Base-by-base conservation (phyloP, 495 filamentous ascomycete genomes). In the Penicillium crystallinum region DNA sequence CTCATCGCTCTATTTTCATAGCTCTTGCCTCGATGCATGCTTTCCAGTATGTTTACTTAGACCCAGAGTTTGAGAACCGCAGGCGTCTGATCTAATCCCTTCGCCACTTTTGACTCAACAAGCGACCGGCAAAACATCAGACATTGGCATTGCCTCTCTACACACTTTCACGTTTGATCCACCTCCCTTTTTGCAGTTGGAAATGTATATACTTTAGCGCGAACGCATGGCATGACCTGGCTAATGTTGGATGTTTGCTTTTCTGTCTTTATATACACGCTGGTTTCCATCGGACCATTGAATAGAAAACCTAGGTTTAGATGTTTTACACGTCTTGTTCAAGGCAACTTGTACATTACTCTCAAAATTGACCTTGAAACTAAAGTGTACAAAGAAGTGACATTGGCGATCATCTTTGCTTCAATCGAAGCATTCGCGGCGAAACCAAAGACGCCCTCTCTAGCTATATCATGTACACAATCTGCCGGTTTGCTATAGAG, bases 161-260 rank as follows among this genome's bases (percentile, higher is more conserved):
- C 30, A 14, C 18, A 10, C 11, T 19, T 56, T 36, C 12, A 18
- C 15, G 39, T 17, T 37, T 46, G 43, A 31, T 35, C 9, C 39
- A 45, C 39, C 27, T 27, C 21, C 42, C 21, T 11, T 14, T 39
- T 23, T 43, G 29, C 31, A 38, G 14, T 38, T 44, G 11, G 17
- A 43, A 48, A 49, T 57, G 55, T 64, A 64, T 55, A 62, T 64
- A 64, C 46, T 21, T 54, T 55, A 57, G 43, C 50, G 49, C 39
- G 39, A 62, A 59, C 51, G 56, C 50, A 62, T 50, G 37, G 27
- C 40, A 64, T 45, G 58, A 64, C 27, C 31, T 37, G 21, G 30
- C 42, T 21, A 18, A 19, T 29, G 11, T 48, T 25, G 21, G 33
- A 48, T 37, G n/a, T 3, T 27, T 29, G 31, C 15, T 48, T 38